These are phyloP conservation scores for Cercospora janseana DNA, from an alignment of 2,329 filamentous ascomycete genomes.

Conservation along the genomic window DNA sequence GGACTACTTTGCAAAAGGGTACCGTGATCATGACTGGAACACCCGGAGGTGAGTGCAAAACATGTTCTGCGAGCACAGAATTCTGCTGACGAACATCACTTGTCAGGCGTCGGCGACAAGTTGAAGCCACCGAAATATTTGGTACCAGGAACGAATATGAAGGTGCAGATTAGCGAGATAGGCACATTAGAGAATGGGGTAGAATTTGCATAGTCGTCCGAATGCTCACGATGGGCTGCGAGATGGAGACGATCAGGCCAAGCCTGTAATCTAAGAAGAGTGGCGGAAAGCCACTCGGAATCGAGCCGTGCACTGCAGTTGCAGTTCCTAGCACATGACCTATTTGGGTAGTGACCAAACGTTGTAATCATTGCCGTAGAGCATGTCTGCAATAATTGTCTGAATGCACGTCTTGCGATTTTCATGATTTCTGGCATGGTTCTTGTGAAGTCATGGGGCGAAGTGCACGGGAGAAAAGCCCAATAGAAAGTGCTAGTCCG, in stretches of 20 bases:
- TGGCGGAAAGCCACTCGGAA: background rate
- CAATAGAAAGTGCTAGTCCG: background rate
- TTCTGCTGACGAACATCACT: background rate
- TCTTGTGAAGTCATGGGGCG: too few species aligned
- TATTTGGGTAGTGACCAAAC: background rate
- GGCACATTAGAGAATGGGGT: background rate
- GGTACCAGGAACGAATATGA: constrained; percentile 1
- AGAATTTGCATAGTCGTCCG: background rate
- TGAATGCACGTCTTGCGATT: too few species aligned
- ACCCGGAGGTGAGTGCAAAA: background rate
- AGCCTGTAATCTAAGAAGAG: background rate
- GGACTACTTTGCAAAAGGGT: constrained; percentile 9
- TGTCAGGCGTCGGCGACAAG: background rate
- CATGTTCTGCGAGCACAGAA: background rate
- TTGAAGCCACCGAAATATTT: background rate
- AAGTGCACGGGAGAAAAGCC: background rate
- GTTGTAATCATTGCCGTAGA: background rate
- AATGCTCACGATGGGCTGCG: background rate
- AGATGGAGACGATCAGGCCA: background rate
- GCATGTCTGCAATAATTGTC: too few species aligned
- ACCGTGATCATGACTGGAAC: constrained; percentile 14
- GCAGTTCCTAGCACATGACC: background rate
- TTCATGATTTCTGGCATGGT: too few species aligned
- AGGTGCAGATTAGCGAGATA: background rate
- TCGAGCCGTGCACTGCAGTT: background rate